phyloP scores from a whole-genome alignment of 2,329 filamentous ascomycete genomes.

The Colletotrichum lindemuthianum region DNA sequence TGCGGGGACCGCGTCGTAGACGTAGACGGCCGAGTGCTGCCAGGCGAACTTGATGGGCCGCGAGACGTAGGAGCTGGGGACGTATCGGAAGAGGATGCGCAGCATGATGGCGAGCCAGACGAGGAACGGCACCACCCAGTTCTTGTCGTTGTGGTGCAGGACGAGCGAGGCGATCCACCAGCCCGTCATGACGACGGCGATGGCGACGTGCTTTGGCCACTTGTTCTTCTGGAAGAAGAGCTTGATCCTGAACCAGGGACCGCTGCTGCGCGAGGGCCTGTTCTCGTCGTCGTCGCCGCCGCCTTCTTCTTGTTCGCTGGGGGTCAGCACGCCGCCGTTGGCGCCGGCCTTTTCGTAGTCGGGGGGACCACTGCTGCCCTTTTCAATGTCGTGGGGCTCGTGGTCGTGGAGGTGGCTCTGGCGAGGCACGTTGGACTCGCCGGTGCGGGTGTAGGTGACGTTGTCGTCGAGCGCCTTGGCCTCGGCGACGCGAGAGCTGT shows the following conservation, averaged over 20 bases:
- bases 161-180: slow-evolving; percentile 84
- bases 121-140: slow-evolving; percentile 87
- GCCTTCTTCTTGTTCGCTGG: slow-evolving; percentile 40
- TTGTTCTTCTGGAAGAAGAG: slow-evolving; percentile 57
- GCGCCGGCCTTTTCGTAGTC: slow-evolving; percentile 50
- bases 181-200: slow-evolving; percentile 57
- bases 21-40: slow-evolving; percentile 69
- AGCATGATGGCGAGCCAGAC: slow-evolving; percentile 80
- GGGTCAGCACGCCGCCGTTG: slow-evolving; percentile 48
- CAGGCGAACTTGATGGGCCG: slow-evolving; percentile 74
- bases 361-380: slow-evolving; percentile 42
- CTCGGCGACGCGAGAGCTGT: slow-evolving; percentile 47
- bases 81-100: slow-evolving; percentile 78
- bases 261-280: slow-evolving; percentile 41
- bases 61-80: slow-evolving; percentile 74
- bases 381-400: slow-evolving; percentile 39
- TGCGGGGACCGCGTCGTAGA: slow-evolving; percentile 72
- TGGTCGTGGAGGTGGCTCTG: slow-evolving; percentile 46
- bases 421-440: slow-evolving; percentile 48
- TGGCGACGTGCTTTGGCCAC: slow-evolving; percentile 56
- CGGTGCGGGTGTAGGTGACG: slow-evolving; percentile 58
- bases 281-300: slow-evolving; percentile 13
- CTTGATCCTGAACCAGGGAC: too few relatives aligned
- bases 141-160: slow-evolving; percentile 75
- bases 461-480: slow-evolving; percentile 51